Percentiles rank a stretch among this genome's conserved stretches.
Evolutionary conservation across 331 rosid species (phyloP).

Genomic region (Cydonia oblonga): DNA sequence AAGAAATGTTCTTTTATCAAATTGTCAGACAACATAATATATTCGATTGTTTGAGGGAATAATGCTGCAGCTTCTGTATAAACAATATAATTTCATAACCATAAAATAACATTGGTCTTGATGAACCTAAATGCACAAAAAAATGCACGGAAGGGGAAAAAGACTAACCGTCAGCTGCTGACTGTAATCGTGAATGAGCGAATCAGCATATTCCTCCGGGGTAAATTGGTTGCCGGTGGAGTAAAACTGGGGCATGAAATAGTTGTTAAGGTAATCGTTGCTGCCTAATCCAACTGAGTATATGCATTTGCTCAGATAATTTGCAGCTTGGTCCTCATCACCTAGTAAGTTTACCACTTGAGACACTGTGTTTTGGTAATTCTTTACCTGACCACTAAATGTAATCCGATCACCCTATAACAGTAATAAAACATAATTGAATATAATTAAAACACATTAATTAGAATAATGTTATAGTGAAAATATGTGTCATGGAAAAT

Average conservation of each 20-base stretch:
- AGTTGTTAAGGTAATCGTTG: constrained; percentile 94
- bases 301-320: constrained; percentile 62
- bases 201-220: constrained; percentile 56
- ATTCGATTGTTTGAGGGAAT: neutral
- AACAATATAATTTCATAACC: neutral
- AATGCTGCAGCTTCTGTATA: neutral
- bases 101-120: neutral
- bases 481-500: neutral
- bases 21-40: neutral
- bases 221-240: constrained; percentile 44
- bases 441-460: neutral
- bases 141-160: neutral
- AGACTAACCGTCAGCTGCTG: constrained; percentile 52
- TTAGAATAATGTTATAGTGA: neutral
- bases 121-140: neutral
- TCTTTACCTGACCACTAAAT: constrained; percentile 80
- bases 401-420: constrained; percentile 71
- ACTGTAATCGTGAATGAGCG: constrained; percentile 47
- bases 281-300: constrained; percentile 83
- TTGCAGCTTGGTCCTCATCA: constrained; percentile 38
- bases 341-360: constrained; percentile 57
- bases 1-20: neutral
- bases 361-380: constrained; percentile 55
- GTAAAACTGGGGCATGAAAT: constrained; percentile 74
- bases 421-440: neutral